A percentile compares a stretch with the other conserved stretches of the same genome.
phyloP scores from a whole-genome alignment of 345 rosid species.

The Pistacia integerrima region DNA sequence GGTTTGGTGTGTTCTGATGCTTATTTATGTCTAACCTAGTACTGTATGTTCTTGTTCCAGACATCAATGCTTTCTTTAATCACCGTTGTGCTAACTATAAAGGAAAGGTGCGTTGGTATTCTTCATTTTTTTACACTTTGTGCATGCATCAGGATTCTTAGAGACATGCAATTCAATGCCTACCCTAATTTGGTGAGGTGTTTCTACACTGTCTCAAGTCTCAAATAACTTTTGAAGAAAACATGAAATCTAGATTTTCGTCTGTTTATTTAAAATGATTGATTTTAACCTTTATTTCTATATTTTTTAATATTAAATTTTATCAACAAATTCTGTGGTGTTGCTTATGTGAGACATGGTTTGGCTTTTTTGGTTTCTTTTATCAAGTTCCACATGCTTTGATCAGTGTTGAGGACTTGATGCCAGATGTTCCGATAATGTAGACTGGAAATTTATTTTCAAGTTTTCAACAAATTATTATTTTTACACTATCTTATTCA shows the following conservation, averaged over 20 bases:
- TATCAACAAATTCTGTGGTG: neutral
- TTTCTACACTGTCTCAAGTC: constrained; percentile 8
- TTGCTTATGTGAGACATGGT: neutral
- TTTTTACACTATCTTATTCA: neutral
- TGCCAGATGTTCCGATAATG: neutral
- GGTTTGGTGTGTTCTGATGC: neutral
- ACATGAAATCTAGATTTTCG: neutral
- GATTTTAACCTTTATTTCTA: neutral
- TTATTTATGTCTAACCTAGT: constrained; percentile 9
- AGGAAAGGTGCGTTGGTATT: constrained; percentile 67
- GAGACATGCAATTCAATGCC: neutral
- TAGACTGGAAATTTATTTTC: neutral
- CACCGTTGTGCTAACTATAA: constrained; percentile 62
- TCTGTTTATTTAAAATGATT: constrained; percentile 1
- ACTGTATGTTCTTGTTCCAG: constrained; percentile 44
- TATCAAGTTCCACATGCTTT: neutral
- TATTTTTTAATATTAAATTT: neutral
- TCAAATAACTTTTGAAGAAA: neutral
- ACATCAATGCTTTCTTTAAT: constrained; percentile 78
- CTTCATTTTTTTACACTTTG: constrained; percentile 9
- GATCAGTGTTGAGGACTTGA: neutral
- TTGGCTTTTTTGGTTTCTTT: neutral
- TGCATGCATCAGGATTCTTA: neutral
- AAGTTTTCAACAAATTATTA: neutral
- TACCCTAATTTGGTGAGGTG: neutral